phyloP scores from a whole-genome alignment of 2,329 filamentous ascomycete genomes.

The Ophiostoma sp. region DNA sequence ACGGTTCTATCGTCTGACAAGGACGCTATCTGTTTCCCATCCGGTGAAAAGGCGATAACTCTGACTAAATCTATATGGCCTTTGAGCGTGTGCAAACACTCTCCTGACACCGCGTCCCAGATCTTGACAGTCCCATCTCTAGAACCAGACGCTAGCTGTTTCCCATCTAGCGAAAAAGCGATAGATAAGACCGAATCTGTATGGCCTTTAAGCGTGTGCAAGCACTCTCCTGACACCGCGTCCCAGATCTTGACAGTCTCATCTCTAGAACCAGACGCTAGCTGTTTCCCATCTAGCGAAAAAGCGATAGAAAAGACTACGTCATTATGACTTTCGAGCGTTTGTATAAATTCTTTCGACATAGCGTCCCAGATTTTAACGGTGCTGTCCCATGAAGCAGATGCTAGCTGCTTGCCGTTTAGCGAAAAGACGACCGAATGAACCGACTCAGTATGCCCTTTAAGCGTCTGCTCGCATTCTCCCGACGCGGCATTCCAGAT shows the following conservation, averaged over 20 bases:
- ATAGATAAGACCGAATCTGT: background rate
- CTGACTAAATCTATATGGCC: too few species aligned
- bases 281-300: background rate
- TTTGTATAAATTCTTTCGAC: background rate
- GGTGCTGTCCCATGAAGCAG: background rate
- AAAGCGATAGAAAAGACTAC: fast-evolving
- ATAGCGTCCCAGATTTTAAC: background rate
- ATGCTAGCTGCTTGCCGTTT: background rate
- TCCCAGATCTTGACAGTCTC: background rate
- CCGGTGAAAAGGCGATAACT: background rate
- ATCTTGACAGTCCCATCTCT: background rate
- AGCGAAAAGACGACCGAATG: background rate
- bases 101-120: background rate
- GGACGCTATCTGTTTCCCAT: background rate
- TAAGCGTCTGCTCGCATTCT: background rate
- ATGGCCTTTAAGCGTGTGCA: background rate
- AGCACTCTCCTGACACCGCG: background rate
- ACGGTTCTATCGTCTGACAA: too few species aligned
- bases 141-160: background rate
- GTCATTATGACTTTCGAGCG: background rate
- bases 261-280: background rate
- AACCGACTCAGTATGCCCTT: background rate
- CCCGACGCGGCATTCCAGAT: background rate
- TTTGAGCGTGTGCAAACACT: background rate
- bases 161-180: background rate